phyloP scores from a whole-genome alignment of 805 yeast genomes.

The Blastobotrys mokoenaii region DNA sequence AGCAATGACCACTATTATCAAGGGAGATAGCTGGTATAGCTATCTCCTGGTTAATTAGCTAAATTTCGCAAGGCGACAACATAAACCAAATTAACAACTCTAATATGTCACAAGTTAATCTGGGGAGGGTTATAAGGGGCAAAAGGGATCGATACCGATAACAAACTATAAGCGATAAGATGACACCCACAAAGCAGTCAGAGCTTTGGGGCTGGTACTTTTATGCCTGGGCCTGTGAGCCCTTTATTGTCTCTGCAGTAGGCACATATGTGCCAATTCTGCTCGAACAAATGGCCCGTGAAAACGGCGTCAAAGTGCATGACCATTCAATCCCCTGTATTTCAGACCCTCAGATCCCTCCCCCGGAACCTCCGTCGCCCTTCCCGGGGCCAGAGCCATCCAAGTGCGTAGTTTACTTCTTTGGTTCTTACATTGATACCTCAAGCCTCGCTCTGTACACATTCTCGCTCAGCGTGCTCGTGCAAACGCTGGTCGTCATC shows the following conservation, averaged over 20 bases:
- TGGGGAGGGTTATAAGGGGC: too few relatives aligned
- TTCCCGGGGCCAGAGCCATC: neutral
- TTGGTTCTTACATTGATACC: conserved; percentile 51
- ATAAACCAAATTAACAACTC: too few relatives aligned
- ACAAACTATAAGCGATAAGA: neutral
- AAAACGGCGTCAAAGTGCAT: conserved; percentile 54
- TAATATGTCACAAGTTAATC: too few relatives aligned
- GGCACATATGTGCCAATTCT: conserved; percentile 70
- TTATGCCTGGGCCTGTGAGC: conserved; percentile 70
- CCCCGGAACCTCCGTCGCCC: conserved; percentile 5
- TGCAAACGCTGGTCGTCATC: conserved; percentile 64
- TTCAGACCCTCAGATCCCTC: conserved; percentile 27
- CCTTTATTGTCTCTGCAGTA: conserved; percentile 70
- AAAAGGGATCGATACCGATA: too few relatives aligned
- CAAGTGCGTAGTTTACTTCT: conserved; percentile 42
- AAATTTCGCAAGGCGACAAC: too few relatives aligned
- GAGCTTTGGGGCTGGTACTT: conserved; percentile 61
- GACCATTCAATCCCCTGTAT: conserved; percentile 54
- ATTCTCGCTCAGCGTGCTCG: conserved; percentile 58
- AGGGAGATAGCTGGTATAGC: too few relatives aligned
- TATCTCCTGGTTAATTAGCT: too few relatives aligned
- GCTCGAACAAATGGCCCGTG: conserved; percentile 63
- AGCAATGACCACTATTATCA: too few relatives aligned
- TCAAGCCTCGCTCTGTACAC: conserved; percentile 68
- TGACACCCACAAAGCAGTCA: neutral